A percentile compares a stretch with the other conserved stretches of the same genome.
phyloP scores from a whole-genome alignment of 2,329 filamentous ascomycete species.

The Trichoderma koningiopsis region DNA sequence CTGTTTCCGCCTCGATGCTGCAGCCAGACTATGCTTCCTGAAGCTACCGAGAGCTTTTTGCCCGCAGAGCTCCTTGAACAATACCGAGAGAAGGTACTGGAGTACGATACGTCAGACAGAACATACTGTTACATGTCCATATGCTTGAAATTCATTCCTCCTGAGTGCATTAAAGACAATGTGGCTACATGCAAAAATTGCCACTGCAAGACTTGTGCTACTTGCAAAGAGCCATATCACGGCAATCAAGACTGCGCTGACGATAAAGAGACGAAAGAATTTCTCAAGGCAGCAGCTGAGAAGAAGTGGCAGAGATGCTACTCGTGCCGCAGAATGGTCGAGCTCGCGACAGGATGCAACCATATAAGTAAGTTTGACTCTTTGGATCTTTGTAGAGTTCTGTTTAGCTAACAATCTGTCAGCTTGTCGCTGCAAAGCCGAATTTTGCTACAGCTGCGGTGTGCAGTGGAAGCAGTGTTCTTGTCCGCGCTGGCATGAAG shows the following conservation, averaged over 20 bases:
- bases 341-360: slow-evolving; percentile 52
- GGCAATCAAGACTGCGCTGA: slow-evolving; percentile 48
- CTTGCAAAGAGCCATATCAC: slow-evolving; percentile 53
- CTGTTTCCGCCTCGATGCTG: slow-evolving; percentile 60
- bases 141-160: slow-evolving; percentile 53
- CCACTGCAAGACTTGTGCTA: slow-evolving; percentile 46
- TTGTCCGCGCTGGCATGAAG: neutral
- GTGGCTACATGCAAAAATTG: slow-evolving; percentile 49
- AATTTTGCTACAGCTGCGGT: neutral
- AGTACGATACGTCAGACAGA: slow-evolving; percentile 50
- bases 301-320: slow-evolving; percentile 55
- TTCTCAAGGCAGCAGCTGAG: slow-evolving; percentile 39
- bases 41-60: slow-evolving; percentile 40
- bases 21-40: slow-evolving; percentile 42
- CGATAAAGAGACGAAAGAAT: slow-evolving; percentile 38
- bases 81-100: slow-evolving; percentile 50
- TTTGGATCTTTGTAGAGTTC: neutral
- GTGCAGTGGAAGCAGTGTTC: neutral
- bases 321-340: slow-evolving; percentile 49
- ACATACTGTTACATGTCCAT: slow-evolving; percentile 51
- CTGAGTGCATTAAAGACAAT: slow-evolving; percentile 34
- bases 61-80: slow-evolving; percentile 35
- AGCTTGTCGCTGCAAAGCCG: neutral
- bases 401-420: neutral
- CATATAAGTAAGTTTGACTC: slow-evolving; percentile 52